Conservation (phyloP, 2,329 filamentous ascomycete species). For the Aspergillus uvarum region DNA sequence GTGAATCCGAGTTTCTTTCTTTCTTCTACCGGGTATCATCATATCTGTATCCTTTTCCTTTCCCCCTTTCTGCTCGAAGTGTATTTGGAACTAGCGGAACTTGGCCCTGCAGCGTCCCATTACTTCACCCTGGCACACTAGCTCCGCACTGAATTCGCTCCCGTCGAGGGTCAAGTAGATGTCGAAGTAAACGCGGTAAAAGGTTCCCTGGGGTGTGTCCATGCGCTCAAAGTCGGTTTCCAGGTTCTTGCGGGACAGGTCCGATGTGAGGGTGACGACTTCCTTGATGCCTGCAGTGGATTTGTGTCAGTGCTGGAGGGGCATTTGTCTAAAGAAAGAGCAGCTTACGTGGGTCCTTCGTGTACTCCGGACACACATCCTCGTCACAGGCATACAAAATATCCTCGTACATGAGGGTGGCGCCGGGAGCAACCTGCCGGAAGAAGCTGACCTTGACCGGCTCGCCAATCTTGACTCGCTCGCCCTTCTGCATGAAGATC, state of each 20-base stretch:
- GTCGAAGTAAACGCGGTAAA: constrained; percentile 73
- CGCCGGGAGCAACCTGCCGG: constrained; percentile 93
- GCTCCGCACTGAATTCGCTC: constrained; percentile 94
- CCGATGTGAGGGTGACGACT: constrained; percentile 94
- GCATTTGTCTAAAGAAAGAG: background rate
- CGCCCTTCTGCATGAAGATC: constrained; percentile 97
- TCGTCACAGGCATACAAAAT: constrained; percentile 97
- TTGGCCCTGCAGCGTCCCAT: constrained; percentile 95
- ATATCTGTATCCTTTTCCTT: constrained; percentile 3
- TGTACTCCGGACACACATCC: constrained; percentile 97
- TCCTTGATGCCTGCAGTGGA: constrained; percentile 82
- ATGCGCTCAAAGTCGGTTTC: constrained; percentile 99
- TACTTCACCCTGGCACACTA: constrained; percentile 98
- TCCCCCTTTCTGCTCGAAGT: constrained; percentile 1
- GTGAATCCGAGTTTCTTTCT: background rate
- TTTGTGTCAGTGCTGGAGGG: background rate
- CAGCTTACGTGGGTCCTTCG: constrained; percentile 94
- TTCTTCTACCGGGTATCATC: constrained; percentile 3
- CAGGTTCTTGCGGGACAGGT: constrained; percentile 94
- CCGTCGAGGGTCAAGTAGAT: constrained; percentile 91
- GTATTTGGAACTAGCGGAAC: constrained; percentile 61
- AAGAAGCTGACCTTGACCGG: constrained; percentile 99
- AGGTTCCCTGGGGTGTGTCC: constrained; percentile 96
- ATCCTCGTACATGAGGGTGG: constrained; percentile 99
- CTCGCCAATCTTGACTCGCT: constrained; percentile 98